Percentiles rank a stretch among this genome's conserved stretches.
Evolutionary conservation across 176 grass and related monocot species (phyloP).

Genomic region (Dendrocalamus sinicus): DNA sequence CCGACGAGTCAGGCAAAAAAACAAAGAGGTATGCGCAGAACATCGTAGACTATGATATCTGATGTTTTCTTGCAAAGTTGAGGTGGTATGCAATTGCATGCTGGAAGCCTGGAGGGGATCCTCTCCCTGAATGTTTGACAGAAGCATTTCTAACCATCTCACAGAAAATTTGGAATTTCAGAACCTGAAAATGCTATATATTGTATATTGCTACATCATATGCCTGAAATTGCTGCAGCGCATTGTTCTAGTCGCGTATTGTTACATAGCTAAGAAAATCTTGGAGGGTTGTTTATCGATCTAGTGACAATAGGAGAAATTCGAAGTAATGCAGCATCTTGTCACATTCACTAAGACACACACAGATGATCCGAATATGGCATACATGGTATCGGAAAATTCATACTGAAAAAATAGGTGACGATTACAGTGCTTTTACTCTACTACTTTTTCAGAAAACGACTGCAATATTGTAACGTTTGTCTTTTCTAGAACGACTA

Average conservation of each 20-base stretch:
- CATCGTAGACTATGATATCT: background rate
- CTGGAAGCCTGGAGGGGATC: background rate
- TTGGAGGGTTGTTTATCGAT: background rate
- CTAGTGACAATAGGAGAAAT: background rate
- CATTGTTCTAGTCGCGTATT: background rate
- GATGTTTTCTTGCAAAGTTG: background rate
- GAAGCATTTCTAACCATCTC: background rate
- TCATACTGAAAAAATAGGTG: background rate
- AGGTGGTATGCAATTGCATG: background rate
- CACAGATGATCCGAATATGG: background rate
- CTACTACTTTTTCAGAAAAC: slow-evolving; percentile 19
- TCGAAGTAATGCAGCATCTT: background rate
- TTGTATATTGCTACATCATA: no score
- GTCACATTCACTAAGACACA: background rate
- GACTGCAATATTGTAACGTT: background rate
- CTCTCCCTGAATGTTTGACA: background rate
- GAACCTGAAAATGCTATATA: background rate
- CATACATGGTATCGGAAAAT: background rate
- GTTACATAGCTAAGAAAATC: background rate
- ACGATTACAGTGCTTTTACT: background rate
- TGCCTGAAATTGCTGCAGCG: background rate
- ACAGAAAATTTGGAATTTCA: background rate
- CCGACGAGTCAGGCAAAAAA: background rate
- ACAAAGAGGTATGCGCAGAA: background rate
- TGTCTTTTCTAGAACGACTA: slow-evolving; percentile 9